A percentile compares a stretch with the other conserved stretches of the same genome.
These are phyloP conservation scores for Candida palmyrensis DNA, from an alignment of 805 yeast genomes.

Conservation along the genomic window DNA sequence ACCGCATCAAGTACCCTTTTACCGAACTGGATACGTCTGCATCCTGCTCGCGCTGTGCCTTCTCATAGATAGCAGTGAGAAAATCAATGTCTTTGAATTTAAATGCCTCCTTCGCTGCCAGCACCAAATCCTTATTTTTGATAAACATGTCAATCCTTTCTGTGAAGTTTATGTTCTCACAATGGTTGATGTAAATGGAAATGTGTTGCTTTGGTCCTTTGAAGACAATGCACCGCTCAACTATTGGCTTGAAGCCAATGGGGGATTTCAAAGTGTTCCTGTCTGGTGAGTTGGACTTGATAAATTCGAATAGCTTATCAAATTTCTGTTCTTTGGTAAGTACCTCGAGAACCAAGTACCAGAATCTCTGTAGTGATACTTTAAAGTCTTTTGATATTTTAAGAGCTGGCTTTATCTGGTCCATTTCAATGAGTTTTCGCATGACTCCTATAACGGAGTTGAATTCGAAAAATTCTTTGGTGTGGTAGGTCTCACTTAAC, in stretches of 20 bases:
- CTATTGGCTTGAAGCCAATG: constrained; percentile 68
- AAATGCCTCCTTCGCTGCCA: constrained; percentile 48
- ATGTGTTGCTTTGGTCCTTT: constrained; percentile 59
- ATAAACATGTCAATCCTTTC: constrained; percentile 48
- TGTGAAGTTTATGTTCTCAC: constrained; percentile 39
- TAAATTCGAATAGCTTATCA: constrained; percentile 30
- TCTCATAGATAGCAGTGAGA: constrained; percentile 18
- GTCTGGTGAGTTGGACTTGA: constrained; percentile 14
- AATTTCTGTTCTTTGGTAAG: constrained; percentile 25
- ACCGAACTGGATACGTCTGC: constrained; percentile 10
- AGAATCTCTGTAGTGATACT: constrained; percentile 23
- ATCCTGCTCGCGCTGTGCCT: constrained; percentile 11
- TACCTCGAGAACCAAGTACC: constrained; percentile 28
- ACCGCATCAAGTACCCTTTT: constrained; percentile 17
- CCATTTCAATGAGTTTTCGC: constrained; percentile 23
- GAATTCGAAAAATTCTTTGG: constrained; percentile 20
- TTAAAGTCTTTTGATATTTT: constrained; percentile 29
- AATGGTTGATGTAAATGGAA: constrained; percentile 51
- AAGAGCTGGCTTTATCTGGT: constrained; percentile 32
- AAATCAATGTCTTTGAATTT: constrained; percentile 37
- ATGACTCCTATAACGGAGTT: constrained; percentile 23
- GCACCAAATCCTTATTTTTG: constrained; percentile 45
- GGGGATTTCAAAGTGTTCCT: constrained; percentile 57
- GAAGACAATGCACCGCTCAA: constrained; percentile 41
- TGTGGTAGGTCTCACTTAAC: constrained; percentile 28